Base-by-base conservation (phyloP, 176 grass and related monocot species). In the Elymus sibiricus region DNA sequence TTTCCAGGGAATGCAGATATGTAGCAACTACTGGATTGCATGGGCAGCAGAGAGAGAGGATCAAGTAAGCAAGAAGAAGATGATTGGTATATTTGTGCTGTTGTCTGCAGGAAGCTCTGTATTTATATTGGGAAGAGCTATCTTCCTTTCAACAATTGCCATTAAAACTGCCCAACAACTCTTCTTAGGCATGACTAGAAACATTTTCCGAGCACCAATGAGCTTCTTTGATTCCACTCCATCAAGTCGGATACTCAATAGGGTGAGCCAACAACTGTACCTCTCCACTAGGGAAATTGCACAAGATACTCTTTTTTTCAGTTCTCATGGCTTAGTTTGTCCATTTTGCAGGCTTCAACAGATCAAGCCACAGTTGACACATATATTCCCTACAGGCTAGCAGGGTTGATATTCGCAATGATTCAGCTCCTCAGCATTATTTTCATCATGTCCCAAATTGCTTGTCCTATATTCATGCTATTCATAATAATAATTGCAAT, bases 21-120 rank as follows among this genome's bases (percentile, higher is more conserved):
- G 82, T 49, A 93, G 95, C 87, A 97, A 93, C 85, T 97, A 97
- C 62, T 97, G 95, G 92, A 88, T 97, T 66, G 92, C 95, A 70
- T 97, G 90, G 90, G 92, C 95, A 88, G 90, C 89, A 29, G 95
- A 91, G 68, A 88, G 51, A 81, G 86, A 90, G 17, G 74, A 89
- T 76, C 83, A 64, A 84, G 82, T 97, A 68, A 95, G 85, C 61
- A 97, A 82, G 82, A 77, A 76, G 76, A 95, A 86, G 77, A 89
- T 97, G 68, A 91, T 97, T 66, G 92, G 85, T 60, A 86, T 85
- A 37, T 95, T 97, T 82, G 58, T 89, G 28, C 59, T 97, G 28
- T 64, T 97, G 26, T 97, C 95, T 71, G 89, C 82, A 10, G 90
- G 89, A 85, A 91, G 95, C 80, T 97, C 95, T 4, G 81, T 22